Percentiles rank a stretch among this genome's conserved stretches.
Conservation (phyloP, 192 early-diverging fungal genomes). For the Podila minutissima region DNA sequence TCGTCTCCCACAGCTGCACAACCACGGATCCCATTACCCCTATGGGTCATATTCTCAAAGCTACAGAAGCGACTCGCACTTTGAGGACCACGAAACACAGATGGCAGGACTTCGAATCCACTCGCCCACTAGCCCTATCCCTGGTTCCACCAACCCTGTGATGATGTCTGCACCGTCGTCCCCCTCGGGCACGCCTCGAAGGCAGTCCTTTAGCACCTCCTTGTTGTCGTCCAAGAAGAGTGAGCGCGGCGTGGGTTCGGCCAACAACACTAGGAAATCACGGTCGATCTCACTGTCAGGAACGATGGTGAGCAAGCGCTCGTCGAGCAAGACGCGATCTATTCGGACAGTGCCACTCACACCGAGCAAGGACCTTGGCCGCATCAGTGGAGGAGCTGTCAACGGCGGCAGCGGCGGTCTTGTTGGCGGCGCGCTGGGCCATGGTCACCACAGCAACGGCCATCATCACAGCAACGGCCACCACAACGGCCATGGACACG, state of each 20-base stretch:
- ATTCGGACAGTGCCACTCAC: not conserved
- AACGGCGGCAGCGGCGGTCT: constrained; percentile 12
- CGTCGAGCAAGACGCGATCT: not conserved
- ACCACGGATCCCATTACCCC: constrained; percentile 3
- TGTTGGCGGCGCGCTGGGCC: constrained; percentile 4
- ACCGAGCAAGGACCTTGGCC: not conserved
- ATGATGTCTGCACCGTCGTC: not conserved
- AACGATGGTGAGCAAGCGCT: not conserved
- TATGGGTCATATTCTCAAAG: not conserved
- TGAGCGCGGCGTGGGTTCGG: not conserved
- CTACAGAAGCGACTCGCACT: not conserved
- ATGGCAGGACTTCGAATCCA: constrained; percentile 3
- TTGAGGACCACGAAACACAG: not conserved
- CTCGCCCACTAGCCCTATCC: not conserved
- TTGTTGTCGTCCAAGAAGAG: constrained; percentile 1
- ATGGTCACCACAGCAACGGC: constrained; percentile 8
- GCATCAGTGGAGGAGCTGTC: not conserved
- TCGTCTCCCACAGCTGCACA: constrained; percentile 13
- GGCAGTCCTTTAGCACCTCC: not conserved
- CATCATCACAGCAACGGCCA: constrained; percentile 15
- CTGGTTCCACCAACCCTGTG: constrained; percentile 1
- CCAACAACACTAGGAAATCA: not conserved
- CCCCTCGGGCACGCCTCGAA: not conserved
- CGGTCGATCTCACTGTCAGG: not conserved
- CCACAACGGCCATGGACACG: constrained; percentile 3